Base-by-base conservation (phyloP, 192 early-diverging fungal genomes). In the Jimgerdemannia flammicorona region DNA sequence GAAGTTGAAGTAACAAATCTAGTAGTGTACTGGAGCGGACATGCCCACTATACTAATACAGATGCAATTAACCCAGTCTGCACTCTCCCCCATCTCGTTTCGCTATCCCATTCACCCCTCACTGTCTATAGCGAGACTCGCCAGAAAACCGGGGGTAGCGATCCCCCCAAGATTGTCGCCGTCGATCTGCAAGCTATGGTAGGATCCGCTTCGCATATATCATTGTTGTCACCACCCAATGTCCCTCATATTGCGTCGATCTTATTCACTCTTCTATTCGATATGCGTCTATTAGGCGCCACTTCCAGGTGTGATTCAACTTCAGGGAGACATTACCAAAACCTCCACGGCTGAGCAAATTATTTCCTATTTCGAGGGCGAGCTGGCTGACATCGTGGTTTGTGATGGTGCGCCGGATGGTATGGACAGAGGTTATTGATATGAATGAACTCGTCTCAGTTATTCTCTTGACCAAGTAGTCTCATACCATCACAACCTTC, bases 321-420 rank as follows among this genome's bases (percentile, higher is more conserved):
- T 98, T 65, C 96, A 99, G 78, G 98, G 98, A 72, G 98, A 98
- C 83, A 98, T 99, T 75, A 99, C 98, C 41, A 97, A 98, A 76
- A 81, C 88, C 70, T 91, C 92, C 64, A 99, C 97, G 3, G 96
- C 95, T 3, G 92, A 97, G 75, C 87, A 93, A 77, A 98, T 99
- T 69, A 88, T 96, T 69, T 87, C 89, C 18, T 93, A 94, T 76
- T 96, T 99, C 84, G 92, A 95, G 54, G 95, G 95, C 40, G 84
- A 90, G 69, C 84, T 90, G 82, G 95, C 96, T 1, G 96, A 98
- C 77, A 83, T 98, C 77, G 96, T 98, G 41, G 91, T 99, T 66
- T 95, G 97, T 85, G 97, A 97, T 81, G 97, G 97, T 72, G 96
- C 96, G 18, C 95, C 96, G 19, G 96, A 97, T 79, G 96, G 92